phyloP scores from a whole-genome alignment of 805 yeast species.

The Metschnikowia drakensbergensis region DNA sequence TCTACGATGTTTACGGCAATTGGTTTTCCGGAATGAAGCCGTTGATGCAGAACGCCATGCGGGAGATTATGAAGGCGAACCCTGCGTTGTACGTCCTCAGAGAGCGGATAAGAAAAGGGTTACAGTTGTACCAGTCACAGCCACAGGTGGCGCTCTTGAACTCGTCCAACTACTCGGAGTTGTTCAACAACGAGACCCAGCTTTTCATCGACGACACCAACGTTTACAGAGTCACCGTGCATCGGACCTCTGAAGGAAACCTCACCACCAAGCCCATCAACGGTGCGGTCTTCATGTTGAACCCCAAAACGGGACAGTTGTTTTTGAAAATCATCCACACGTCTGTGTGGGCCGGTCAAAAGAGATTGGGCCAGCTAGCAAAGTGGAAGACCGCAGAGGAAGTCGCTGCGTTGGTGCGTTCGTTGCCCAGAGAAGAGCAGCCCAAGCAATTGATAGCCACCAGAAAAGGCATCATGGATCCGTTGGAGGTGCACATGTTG shows the following conservation, averaged over 20 bases:
- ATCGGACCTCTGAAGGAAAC: constrained; percentile 89
- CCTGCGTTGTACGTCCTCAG: constrained; percentile 89
- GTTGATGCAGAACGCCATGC: constrained; percentile 85
- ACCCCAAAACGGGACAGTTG: constrained; percentile 88
- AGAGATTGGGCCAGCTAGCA: constrained; percentile 85
- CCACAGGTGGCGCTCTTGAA: constrained; percentile 89
- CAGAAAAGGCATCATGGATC: constrained; percentile 87
- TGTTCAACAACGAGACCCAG: constrained; percentile 79
- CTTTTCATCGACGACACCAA: constrained; percentile 90
- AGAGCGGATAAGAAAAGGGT: constrained; percentile 90
- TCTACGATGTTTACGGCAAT: constrained; percentile 94
- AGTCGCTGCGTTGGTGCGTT: constrained; percentile 83
- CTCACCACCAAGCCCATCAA: constrained; percentile 88
- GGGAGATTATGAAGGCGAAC: constrained; percentile 88
- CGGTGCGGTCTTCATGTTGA: constrained; percentile 86
- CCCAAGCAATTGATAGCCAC: constrained; percentile 91
- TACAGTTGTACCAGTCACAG: constrained; percentile 89
- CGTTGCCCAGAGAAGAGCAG: constrained; percentile 89
- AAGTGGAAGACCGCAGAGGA: constrained; percentile 99
- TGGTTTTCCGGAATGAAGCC: constrained; percentile 97
- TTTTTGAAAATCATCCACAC: constrained; percentile 88
- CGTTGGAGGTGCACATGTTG: constrained; percentile 93
- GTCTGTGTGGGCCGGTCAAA: constrained; percentile 96
- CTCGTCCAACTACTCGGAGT: constrained; percentile 84
- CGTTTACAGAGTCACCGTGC: constrained; percentile 89